Evolutionary conservation across 1,284 basidiomycete genomes (phyloP), one percentile per base, ranked within the genome.

Genomic region (Mycosarcoma mackinlayi): DNA sequence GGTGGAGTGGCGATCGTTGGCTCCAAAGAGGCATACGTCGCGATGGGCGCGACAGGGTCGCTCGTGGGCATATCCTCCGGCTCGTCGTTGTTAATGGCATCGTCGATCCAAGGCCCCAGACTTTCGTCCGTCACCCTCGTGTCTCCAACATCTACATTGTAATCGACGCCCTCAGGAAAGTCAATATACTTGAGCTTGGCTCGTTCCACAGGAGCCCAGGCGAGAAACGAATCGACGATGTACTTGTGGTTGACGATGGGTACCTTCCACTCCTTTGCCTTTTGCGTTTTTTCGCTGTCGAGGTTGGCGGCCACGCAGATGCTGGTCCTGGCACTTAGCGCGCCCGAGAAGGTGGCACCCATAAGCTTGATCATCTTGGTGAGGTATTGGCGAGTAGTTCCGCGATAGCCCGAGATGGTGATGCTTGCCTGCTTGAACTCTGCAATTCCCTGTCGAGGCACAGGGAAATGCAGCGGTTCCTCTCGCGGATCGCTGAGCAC

Each of bases 401-500:
- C 92, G 0, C 91, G 91, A 80, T 94, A 94, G 80, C 93, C 94
- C 0, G 92, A 92, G 1, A 94, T 86, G 0, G 93, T 92, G 59
- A 94, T 89, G 61, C 87, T 85, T 89, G 92, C 13, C 77, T 84
- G 16, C 76, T 80, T 46, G 52, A 78, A 76, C 25, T 65, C 75
- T 13, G 58, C 60, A 11, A 87, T 84, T 0, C 83, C 80, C 8
- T 78, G 77, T n/a, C 74, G 75, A 0, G 87, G 87, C 3, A 86
- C 83, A 0, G 88, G 88, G 58, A 86, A 89, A 75, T 89, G 88
- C 5, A 88, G 79, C 6, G 89, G 82, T 44, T 87, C 89, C 61
- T 91, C 88, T 25, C 88, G 86, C 0, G 93, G 92, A 8, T 88
- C 85, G 5, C 88, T 85, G 6, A 92, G 77, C 0, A 86, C 84